Percentiles rank a stretch among this genome's conserved stretches.
Evolutionary conservation across 352 stramenopile species (phyloP).

Genomic region (Globisporangium solare): DNA sequence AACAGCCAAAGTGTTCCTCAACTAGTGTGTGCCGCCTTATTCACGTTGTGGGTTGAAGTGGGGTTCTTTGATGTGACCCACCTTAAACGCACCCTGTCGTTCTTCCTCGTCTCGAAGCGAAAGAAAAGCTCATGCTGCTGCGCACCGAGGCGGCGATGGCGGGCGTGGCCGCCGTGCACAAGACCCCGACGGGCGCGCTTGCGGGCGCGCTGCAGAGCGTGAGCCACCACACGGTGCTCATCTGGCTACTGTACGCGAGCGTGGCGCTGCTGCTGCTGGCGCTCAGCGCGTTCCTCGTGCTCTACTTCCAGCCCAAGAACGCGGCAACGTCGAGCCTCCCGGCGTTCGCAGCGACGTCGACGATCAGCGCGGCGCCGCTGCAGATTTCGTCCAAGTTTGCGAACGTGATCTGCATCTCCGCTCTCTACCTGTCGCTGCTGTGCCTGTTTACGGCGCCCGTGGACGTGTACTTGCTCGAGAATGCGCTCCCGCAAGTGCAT

Average conservation of each 20-base stretch:
- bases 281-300: constrained; percentile 44
- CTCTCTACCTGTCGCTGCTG: constrained; percentile 66
- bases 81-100: not conserved
- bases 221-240: constrained; percentile 34
- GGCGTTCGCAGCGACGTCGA: constrained; percentile 48
- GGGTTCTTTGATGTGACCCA: constrained; percentile 10
- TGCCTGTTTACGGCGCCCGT: constrained; percentile 77
- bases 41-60: not conserved
- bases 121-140: constrained; percentile 9
- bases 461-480: constrained; percentile 77
- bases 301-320: constrained; percentile 62
- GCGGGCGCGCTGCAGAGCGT: constrained; percentile 7
- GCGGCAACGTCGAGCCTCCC: constrained; percentile 43
- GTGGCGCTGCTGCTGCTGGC: constrained; percentile 55
- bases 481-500: constrained; percentile 54
- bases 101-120: not conserved
- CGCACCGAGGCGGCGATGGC: constrained; percentile 7
- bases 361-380: constrained; percentile 52
- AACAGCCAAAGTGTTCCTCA: not conserved
- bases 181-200: constrained; percentile 6
- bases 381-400: constrained; percentile 67
- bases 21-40: constrained; percentile 4
- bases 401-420: constrained; percentile 58
- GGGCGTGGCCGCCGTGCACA: not conserved
- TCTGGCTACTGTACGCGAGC: constrained; percentile 65